phyloP scores from a whole-genome alignment of 192 early-diverging fungal species.

The Kappamyces sp. region DNA sequence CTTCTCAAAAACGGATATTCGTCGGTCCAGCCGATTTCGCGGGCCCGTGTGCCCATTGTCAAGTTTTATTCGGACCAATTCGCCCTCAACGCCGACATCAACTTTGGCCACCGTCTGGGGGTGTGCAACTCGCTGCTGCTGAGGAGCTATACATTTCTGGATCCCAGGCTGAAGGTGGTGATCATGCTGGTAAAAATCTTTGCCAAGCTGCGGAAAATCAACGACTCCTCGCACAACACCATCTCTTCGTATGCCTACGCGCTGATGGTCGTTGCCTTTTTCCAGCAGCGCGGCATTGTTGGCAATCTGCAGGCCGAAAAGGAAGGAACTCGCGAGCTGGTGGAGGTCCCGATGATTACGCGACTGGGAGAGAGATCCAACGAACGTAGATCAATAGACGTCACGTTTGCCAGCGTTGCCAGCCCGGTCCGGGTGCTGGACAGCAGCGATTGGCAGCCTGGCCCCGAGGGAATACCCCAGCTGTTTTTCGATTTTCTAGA shows the following conservation, averaged over 20 bases:
- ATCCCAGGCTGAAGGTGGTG: constrained; percentile 32
- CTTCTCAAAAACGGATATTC: too few relatives aligned
- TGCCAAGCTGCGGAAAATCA: constrained; percentile 34
- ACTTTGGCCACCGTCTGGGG: constrained; percentile 40
- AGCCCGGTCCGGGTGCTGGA: not conserved
- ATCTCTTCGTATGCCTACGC: constrained; percentile 35
- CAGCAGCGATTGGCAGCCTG: not conserved
- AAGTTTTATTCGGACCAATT: constrained; percentile 37
- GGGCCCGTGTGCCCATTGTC: constrained; percentile 40
- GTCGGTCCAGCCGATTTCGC: constrained; percentile 27
- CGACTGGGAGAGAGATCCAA: too few relatives aligned
- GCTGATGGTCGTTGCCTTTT: constrained; percentile 37
- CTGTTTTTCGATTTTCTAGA: constrained; percentile 10
- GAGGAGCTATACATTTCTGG: constrained; percentile 27
- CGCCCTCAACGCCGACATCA: constrained; percentile 29
- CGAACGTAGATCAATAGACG: not conserved
- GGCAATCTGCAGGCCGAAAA: constrained; percentile 29
- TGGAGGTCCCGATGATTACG: too few relatives aligned
- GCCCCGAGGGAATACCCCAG: not conserved
- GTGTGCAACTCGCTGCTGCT: constrained; percentile 38
- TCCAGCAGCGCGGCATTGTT: constrained; percentile 32
- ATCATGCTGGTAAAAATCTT: constrained; percentile 43
- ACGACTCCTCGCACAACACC: constrained; percentile 35
- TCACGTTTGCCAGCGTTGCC: not conserved
- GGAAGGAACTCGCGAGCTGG: too few relatives aligned